A percentile compares a stretch with the other conserved stretches of the same genome.
Evolutionary conservation across 2,329 filamentous ascomycete species (phyloP).

Genomic region (Penicillium glabrum): DNA sequence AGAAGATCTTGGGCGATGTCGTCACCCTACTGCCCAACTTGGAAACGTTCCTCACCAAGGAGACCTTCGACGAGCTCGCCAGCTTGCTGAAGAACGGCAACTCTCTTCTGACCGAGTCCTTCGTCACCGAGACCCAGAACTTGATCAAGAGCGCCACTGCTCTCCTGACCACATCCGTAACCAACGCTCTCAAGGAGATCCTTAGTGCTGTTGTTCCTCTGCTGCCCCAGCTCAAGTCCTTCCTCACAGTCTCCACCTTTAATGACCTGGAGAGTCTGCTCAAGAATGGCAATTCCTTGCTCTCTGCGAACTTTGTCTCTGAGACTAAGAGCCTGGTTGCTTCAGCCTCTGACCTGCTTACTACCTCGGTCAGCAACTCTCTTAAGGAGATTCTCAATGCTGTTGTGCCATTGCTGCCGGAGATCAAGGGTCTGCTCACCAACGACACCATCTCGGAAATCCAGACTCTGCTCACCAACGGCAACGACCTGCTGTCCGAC

Average conservation of each 20-base stretch:
- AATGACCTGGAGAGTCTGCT: slow-evolving; percentile 10
- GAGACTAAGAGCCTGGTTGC: slow-evolving; percentile 18
- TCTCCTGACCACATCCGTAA: slow-evolving; percentile 19
- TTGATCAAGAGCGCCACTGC: slow-evolving; percentile 18
- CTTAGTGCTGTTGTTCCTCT: slow-evolving; percentile 17
- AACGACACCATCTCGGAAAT: slow-evolving; percentile 14
- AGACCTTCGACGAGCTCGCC: slow-evolving; percentile 8
- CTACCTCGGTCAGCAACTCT: slow-evolving; percentile 16
- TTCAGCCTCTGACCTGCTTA: slow-evolving; percentile 20
- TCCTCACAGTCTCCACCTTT: slow-evolving; percentile 17
- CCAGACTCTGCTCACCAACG: slow-evolving; percentile 12
- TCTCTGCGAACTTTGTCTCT: slow-evolving; percentile 20
- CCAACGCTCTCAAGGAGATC: slow-evolving; percentile 19
- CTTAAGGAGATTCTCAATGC: slow-evolving; percentile 20
- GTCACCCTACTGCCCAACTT: slow-evolving; percentile 19
- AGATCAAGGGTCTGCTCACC: slow-evolving; percentile 20
- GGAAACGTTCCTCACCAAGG: slow-evolving; percentile 19
- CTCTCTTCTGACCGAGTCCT: slow-evolving; percentile 20
- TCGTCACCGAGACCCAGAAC: slow-evolving; percentile 19
- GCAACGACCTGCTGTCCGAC: slow-evolving; percentile 15
- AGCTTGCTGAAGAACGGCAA: slow-evolving; percentile 19
- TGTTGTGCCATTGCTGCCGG: slow-evolving; percentile 16
- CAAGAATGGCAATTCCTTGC: slow-evolving; percentile 13
- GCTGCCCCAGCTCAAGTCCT: slow-evolving; percentile 19
- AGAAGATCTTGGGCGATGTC: slow-evolving; percentile 15